Evolutionary conservation across 2,329 filamentous ascomycete species (phyloP), one percentile per base, ranked within the genome.

Genomic region (Penicillium rolfsii): DNA sequence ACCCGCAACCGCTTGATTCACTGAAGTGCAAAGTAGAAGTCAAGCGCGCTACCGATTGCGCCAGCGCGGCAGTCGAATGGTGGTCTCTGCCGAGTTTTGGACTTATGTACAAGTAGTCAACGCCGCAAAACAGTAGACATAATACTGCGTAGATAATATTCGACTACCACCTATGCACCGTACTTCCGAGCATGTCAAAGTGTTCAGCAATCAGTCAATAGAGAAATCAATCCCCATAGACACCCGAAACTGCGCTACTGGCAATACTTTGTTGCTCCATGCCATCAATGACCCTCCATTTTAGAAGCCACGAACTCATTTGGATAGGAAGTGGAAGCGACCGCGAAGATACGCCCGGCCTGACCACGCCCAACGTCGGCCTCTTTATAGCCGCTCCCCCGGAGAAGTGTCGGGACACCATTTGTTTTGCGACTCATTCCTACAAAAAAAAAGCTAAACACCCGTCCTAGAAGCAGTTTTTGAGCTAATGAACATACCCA

Each of bases 401-500:
- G 28, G 46, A 35, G 46, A 28, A 46, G 43, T 46, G 28, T 22
- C 12, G 8, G 28, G 48, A 28, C 28, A 35, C 19, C 11, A 12
- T 22, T 22, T 35, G 28, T 24, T 50, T 9, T 12, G 8, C 30
- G 11, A 33, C n/a, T 50, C 11, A 35, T 19, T 35, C 19, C 48
- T 14, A 46, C 8, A 14, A 30, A 48, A 6, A 30, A 1, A n/a
- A 30, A 35, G 9, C 28, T n/a, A 8, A 33, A 50, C 19, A 9
- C 46, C 46, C 46, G 5, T 50, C 28, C 11, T 28, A 11, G 46
- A 50, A 7, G 46, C 28, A 16, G 22, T 50, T 16, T 3, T 35
- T 28, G 28, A 50, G 28, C 28, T 50, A n/a, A 50, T 50, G 46
- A 35, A 50, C 9, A n/a, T 50, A 22, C 46, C 46, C 16, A 50